phyloP scores from a whole-genome alignment of 2,329 filamentous ascomycete species.

The Talaromyces verruculosus region DNA sequence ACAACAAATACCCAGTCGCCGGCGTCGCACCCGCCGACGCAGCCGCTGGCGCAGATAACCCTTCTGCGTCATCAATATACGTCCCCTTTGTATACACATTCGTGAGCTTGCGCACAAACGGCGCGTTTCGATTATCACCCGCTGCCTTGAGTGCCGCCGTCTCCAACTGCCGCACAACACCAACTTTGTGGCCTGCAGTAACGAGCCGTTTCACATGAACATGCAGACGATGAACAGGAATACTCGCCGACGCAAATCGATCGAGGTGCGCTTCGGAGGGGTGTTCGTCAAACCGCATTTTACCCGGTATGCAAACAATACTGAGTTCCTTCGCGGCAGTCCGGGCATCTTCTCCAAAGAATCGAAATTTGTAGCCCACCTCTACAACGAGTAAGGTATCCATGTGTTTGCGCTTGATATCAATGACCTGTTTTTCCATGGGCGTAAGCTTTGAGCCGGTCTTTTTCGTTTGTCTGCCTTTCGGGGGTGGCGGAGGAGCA shows the following conservation, averaged over 20 bases:
- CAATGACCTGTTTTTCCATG: conserved; percentile 88
- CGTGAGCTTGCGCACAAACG: conserved; percentile 88
- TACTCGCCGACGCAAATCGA: conserved; percentile 91
- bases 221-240: conserved; percentile 84
- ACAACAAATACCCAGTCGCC: conserved; percentile 83
- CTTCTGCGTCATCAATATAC: conserved; percentile 90
- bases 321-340: conserved; percentile 85
- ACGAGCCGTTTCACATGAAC: conserved; percentile 94
- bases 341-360: conserved; percentile 93
- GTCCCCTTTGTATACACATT: conserved; percentile 98
- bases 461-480: conserved; percentile 64
- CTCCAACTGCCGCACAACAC: conserved; percentile 89
- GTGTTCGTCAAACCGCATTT: conserved; percentile 91
- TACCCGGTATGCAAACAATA: conserved; percentile 95
- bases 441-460: conserved; percentile 83
- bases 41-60: conserved; percentile 60
- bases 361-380: conserved; percentile 96
- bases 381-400: conserved; percentile 90
- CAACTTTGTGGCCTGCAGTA: conserved; percentile 90
- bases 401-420: conserved; percentile 87
- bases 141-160: conserved; percentile 94
- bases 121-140: conserved; percentile 88
- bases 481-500: conserved; percentile 43
- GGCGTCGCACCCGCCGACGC: conserved; percentile 58
- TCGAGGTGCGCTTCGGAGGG: conserved; percentile 88